Evolutionary conservation across 2,329 filamentous ascomycete species (phyloP).

Genomic region (Trichophyton equinum): DNA sequence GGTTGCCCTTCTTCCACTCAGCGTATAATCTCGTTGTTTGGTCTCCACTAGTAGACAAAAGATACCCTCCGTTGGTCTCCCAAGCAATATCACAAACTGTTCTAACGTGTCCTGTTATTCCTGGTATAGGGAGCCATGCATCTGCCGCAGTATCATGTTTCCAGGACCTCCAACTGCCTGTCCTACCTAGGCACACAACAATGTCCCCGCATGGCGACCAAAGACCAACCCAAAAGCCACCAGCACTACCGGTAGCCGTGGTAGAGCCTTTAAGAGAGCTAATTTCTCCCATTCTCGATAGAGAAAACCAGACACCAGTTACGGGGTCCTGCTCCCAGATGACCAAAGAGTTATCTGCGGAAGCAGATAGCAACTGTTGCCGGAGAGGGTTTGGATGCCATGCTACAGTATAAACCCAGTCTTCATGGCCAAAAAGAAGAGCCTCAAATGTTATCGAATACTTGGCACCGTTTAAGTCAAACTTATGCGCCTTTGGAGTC

Average conservation of each 20-base stretch:
- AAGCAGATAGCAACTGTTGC: conserved; percentile 71
- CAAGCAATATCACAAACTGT: conserved; percentile 73
- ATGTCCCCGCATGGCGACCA: conserved; percentile 70
- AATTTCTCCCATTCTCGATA: conserved; percentile 77
- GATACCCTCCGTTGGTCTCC: conserved; percentile 68
- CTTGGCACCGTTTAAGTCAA: conserved; percentile 49
- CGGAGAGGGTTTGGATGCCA: conserved; percentile 52
- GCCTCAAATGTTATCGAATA: conserved; percentile 89
- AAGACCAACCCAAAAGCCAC: conserved; percentile 90
- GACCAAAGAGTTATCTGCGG: conserved; percentile 86
- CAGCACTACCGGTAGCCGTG: conserved; percentile 87
- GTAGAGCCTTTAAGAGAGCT: conserved; percentile 91
- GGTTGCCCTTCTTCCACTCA: conserved; percentile 50
- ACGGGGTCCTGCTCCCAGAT: conserved; percentile 78
- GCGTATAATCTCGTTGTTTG: conserved; percentile 86
- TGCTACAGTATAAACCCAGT: conserved; percentile 87
- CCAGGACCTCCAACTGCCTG: conserved; percentile 90
- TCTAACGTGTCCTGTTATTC: conserved; percentile 71
- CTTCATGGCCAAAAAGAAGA: conserved; percentile 83
- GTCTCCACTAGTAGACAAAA: conserved; percentile 80
- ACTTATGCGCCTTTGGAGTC: conserved; percentile 77
- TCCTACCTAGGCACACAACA: conserved; percentile 74
- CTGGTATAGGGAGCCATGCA: conserved; percentile 63
- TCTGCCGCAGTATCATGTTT: conserved; percentile 48
- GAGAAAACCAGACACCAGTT: conserved; percentile 85